Base-by-base conservation (phyloP, 1,139 yeast genomes). In the Hyphopichia burtonii region DNA sequence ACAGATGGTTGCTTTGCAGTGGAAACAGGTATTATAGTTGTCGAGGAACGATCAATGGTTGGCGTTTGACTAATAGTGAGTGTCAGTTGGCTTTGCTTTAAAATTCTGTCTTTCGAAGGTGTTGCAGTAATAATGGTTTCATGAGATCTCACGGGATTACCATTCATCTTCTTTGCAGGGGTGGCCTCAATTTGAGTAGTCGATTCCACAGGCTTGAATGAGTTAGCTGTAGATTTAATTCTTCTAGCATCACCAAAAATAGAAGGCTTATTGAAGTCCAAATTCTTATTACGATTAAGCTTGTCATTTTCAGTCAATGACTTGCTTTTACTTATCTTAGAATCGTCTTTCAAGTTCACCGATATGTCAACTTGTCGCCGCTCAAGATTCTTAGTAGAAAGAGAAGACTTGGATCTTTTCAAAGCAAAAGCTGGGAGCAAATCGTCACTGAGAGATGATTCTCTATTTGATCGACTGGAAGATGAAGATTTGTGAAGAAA, bases 291-390 rank as follows among this genome's bases (percentile, higher is more conserved):
- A 11, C 28, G n/a, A 14, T 16, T 31, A 20, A 25, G 15, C 12
- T 35, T 27, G 4, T 23, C 31, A 16, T 15, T 35, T 16, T 16
- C 19, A 12, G 37, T 4, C 16, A 4, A 23, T 9, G 17, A 15
- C 10, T 14, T 28, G 17, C 17, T 12, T 5, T 31, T 16, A 6
- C 14, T 7, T 17, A 22, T 9, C 53, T 56, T 14, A 3, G 27
- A 17, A 4, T 34, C 34, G 10, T 22, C 25, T 39, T 38, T 50
- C 34, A 43, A 31, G 30, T 33, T 42, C 18, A 55, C 36, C 1
- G 74, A 61, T 51, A 76, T 62, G 41, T 76, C 81, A n/a, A 76
- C 74, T 49, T 75, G 76, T 37, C 81, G 54, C 45, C 71, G 68
- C 31, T 73, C 69, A 36, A 76, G 51, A 43, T 66, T 65, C 31